A percentile compares a stretch with the other conserved stretches of the same genome.
phyloP scores from a whole-genome alignment of 192 early-diverging fungal species.

The Entomortierella chlamydospora region DNA sequence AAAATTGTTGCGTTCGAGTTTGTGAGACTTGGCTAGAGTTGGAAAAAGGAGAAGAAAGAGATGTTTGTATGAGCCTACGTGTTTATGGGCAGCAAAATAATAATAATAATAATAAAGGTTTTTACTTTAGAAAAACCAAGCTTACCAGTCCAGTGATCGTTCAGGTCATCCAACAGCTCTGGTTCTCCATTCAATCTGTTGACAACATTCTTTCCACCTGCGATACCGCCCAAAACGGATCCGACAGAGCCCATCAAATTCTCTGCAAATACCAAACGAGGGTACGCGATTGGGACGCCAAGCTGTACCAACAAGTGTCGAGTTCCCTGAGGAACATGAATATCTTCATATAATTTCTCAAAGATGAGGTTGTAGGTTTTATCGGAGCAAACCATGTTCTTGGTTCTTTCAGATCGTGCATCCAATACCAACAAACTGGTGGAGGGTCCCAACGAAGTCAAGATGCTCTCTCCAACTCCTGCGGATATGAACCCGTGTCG shows the following conservation, averaged over 20 bases:
- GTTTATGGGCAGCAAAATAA: no score
- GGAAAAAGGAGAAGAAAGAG: conserved; percentile 25
- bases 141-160: conserved; percentile 70
- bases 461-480: conserved; percentile 66
- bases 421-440: conserved; percentile 77
- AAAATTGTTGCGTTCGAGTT: conserved; percentile 77
- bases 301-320: conserved; percentile 78
- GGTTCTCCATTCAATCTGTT: conserved; percentile 79
- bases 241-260: conserved; percentile 71
- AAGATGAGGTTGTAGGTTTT: conserved; percentile 74
- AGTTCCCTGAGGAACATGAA: conserved; percentile 67
- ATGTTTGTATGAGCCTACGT: background rate
- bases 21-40: conserved; percentile 75
- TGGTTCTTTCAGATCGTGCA: conserved; percentile 77
- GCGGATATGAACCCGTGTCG: conserved; percentile 69
- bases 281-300: conserved; percentile 84
- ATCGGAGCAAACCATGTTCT: conserved; percentile 69
- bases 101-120: no score
- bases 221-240: conserved; percentile 63
- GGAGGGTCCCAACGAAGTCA: conserved; percentile 76
- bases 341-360: conserved; percentile 63
- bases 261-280: conserved; percentile 78
- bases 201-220: conserved; percentile 67
- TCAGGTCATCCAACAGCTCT: conserved; percentile 88
- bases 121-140: no score